Evolutionary conservation across 179 eudicot genomes (phyloP).

Genomic region (Amaranthus tricolor): DNA sequence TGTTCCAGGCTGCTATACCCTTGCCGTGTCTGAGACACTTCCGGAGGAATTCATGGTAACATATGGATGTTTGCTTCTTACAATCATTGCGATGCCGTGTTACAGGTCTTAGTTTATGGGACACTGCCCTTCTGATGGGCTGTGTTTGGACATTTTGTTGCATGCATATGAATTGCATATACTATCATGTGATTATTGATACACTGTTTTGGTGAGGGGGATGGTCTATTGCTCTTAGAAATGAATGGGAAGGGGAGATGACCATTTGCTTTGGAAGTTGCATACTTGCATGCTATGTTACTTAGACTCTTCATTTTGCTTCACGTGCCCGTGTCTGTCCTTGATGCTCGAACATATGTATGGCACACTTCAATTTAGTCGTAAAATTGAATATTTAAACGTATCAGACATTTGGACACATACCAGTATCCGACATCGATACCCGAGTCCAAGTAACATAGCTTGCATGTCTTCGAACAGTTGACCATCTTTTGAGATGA

Average conservation of each 20-base stretch:
- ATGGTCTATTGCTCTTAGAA: not conserved
- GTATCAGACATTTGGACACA: too few relatives aligned
- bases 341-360: too few relatives aligned
- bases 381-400: too few relatives aligned
- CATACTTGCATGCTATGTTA: too few relatives aligned
- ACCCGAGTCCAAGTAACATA: too few relatives aligned
- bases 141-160: not conserved
- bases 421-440: too few relatives aligned
- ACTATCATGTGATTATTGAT: not conserved
- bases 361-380: too few relatives aligned
- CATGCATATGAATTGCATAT: not conserved
- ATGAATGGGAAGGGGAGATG: not conserved
- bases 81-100: not conserved
- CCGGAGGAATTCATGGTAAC: conserved; percentile 74
- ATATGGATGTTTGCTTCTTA: conserved; percentile 2
- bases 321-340: too few relatives aligned
- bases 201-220: not conserved
- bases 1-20: conserved; percentile 90
- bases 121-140: not conserved
- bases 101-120: not conserved
- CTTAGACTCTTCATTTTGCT: too few relatives aligned
- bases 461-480: too few relatives aligned
- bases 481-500: too few relatives aligned
- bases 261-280: too few relatives aligned
- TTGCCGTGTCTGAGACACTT: conserved; percentile 89